A percentile compares a stretch with the other conserved stretches of the same genome.
phyloP scores from a whole-genome alignment of 2,329 filamentous ascomycete species.

The Fusarium nodosum region DNA sequence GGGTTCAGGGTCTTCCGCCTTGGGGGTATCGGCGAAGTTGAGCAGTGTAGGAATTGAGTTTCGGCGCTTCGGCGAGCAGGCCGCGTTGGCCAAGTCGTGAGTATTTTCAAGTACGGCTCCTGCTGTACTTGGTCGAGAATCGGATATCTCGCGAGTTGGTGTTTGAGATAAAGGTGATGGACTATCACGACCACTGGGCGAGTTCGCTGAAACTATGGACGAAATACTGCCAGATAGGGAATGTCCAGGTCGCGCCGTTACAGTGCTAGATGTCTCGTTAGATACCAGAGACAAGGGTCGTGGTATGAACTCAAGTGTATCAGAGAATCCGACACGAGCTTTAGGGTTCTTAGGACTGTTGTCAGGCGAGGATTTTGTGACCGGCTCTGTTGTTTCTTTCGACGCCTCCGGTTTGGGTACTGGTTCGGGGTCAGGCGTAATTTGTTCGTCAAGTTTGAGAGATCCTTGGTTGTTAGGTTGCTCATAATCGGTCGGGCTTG shows the following conservation, averaged over 20 bases:
- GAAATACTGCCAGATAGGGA: constrained; percentile 84
- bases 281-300: constrained; percentile 87
- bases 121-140: constrained; percentile 76
- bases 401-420: background rate
- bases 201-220: constrained; percentile 76
- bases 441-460: constrained; percentile 21
- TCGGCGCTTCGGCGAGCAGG: constrained; percentile 62
- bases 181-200: constrained; percentile 59
- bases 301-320: constrained; percentile 85
- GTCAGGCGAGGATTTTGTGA: constrained; percentile 14
- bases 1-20: constrained; percentile 56
- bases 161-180: constrained; percentile 56
- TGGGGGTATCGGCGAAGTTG: constrained; percentile 56
- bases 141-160: constrained; percentile 58
- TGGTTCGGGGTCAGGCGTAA: constrained; percentile 16
- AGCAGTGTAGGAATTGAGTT: constrained; percentile 71
- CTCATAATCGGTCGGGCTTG: constrained; percentile 68
- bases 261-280: constrained; percentile 84
- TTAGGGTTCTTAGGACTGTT: constrained; percentile 58
- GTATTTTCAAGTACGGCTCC: constrained; percentile 74
- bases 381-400: constrained; percentile 18
- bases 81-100: constrained; percentile 39
- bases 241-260: constrained; percentile 77
- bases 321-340: constrained; percentile 84
- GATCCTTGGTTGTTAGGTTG: constrained; percentile 42